Evolutionary conservation across 106 monocot genomes (phyloP), one percentile per base, ranked within the genome.

Genomic region (Dioscorea zingiberensis): DNA sequence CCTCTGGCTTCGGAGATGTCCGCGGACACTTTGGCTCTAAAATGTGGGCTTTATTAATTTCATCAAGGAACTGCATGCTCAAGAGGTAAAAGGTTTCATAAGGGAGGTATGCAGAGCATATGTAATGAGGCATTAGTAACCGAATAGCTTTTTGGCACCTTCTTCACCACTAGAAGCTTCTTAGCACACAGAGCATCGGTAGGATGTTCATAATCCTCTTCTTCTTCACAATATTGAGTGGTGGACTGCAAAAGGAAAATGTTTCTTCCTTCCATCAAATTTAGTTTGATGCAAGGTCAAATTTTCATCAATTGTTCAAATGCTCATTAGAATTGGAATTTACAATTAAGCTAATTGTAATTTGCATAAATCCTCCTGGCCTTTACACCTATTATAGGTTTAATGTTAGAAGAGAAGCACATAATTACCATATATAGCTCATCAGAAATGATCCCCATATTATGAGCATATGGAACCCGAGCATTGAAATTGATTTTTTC

Each of bases 371-470:
- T 18, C 3, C 4, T 3, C 53, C 4, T 11, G 53, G 17, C 7
- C 17, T 11, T n/a, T n/a, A n/a, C n/a, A n/a, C 3, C 13, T 18
- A 13, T 4, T 13, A 3, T 54, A 18, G 10, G 8, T 18, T 54
- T 18, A 54, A n/a, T n/a, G n/a, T n/a, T n/a, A 11, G 53, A 54
- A 13, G 17, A 54, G 3, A 18, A 54, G 8, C 10, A 54, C 17
- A 47, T 47, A 47, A 18, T 54, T 62, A 78, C 83, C 83, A 75
- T 60, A 32, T 69, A 83, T 4, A 78, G n/a, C 67, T 78, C 66
- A 53, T 78, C 71, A 19, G 83, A 75, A 21, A 83, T 71, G 21
- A 78, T 71, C 44, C 78, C 78, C 6, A 68, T 19, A 16, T 71
- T 66, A 71, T 83, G 74, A 22, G 74, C 70, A 74, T 68, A 78